Conservation (phyloP, 228 moss, liverwort and hornwort genomes). For the Sphagnum magellanicum region DNA sequence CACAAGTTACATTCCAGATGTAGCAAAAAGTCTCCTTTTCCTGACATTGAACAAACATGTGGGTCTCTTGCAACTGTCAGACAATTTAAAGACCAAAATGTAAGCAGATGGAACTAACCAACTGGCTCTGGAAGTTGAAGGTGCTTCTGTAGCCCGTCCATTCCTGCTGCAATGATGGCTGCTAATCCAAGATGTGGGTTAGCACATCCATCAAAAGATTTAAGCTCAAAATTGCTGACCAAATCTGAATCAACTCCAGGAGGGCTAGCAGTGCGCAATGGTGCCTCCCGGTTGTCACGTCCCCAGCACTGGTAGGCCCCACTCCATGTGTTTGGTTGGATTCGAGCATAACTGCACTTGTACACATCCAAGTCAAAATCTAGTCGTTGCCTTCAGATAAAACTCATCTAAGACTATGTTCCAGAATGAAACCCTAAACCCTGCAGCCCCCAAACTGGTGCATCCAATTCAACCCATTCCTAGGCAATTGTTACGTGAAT, state of each 20-base stretch:
- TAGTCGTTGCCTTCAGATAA: too few species aligned
- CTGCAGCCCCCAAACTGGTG: too few species aligned
- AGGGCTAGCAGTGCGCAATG: constrained; percentile 60
- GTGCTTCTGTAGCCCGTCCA: constrained; percentile 84
- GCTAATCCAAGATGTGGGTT: constrained; percentile 97
- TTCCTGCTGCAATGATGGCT: constrained; percentile 75
- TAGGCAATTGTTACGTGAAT: too few species aligned
- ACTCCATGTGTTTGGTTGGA: constrained; percentile 86
- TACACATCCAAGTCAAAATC: too few species aligned
- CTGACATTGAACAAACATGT: too few species aligned
- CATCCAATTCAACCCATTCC: too few species aligned
- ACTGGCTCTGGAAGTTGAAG: constrained; percentile 51
- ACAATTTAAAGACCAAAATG: too few species aligned
- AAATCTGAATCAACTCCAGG: constrained; percentile 56
- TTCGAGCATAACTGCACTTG: constrained; percentile 63
- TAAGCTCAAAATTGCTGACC: constrained; percentile 90
- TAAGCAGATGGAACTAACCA: constrained; percentile 27
- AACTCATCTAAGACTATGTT: too few species aligned
- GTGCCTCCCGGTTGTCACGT: constrained; percentile 74
- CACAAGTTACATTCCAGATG: background rate
- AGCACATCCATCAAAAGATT: constrained; percentile 92
- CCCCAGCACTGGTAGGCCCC: constrained; percentile 95
- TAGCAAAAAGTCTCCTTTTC: background rate
- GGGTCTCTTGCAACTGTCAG: too few species aligned
- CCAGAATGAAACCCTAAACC: too few species aligned